phyloP scores from a whole-genome alignment of 2,329 filamentous ascomycete species.

The Colletotrichum incanum region DNA sequence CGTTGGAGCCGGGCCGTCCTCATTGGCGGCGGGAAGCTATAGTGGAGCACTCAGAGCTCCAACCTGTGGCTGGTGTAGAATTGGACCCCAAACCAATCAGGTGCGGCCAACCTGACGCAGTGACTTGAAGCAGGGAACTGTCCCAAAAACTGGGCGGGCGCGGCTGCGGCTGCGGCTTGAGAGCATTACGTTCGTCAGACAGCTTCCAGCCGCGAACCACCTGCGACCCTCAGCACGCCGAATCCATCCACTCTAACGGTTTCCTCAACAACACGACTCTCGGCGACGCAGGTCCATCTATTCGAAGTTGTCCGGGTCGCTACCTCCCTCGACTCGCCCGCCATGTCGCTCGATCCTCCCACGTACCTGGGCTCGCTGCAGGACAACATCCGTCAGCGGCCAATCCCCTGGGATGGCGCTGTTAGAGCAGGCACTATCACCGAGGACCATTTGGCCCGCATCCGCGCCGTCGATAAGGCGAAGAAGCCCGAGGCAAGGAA shows the following conservation, averaged over 20 bases:
- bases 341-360: slow-evolving; percentile 93
- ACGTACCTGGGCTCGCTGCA: slow-evolving; percentile 89
- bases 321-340: slow-evolving; percentile 38
- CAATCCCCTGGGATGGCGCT: slow-evolving; percentile 98
- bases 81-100: slow-evolving; percentile 30
- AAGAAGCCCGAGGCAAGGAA: slow-evolving; percentile 88
- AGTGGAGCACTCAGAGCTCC: slow-evolving; percentile 16
- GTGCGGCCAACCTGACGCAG: slow-evolving; percentile 28
- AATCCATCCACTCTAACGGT: slow-evolving; percentile 32
- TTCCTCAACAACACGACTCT: slow-evolving; percentile 13
- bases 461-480: slow-evolving; percentile 96
- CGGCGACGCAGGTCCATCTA: slow-evolving; percentile 41
- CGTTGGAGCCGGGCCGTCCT: not conserved
- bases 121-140: slow-evolving; percentile 39
- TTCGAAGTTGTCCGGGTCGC: slow-evolving; percentile 35
- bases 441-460: slow-evolving; percentile 93
- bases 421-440: slow-evolving; percentile 94
- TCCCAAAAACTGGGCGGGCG: slow-evolving; percentile 28
- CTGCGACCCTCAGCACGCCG: slow-evolving; percentile 27
- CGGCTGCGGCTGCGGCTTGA: slow-evolving; percentile 36
- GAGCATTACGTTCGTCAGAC: slow-evolving; percentile 36
- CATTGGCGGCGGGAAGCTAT: slow-evolving; percentile 26
- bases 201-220: slow-evolving; percentile 38
- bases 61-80: slow-evolving; percentile 33
- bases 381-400: slow-evolving; percentile 96